A percentile compares a stretch with the other conserved stretches of the same genome.
phyloP scores from a whole-genome alignment of 768 basidiomycete genomes.

The Tephrocybe sp. region DNA sequence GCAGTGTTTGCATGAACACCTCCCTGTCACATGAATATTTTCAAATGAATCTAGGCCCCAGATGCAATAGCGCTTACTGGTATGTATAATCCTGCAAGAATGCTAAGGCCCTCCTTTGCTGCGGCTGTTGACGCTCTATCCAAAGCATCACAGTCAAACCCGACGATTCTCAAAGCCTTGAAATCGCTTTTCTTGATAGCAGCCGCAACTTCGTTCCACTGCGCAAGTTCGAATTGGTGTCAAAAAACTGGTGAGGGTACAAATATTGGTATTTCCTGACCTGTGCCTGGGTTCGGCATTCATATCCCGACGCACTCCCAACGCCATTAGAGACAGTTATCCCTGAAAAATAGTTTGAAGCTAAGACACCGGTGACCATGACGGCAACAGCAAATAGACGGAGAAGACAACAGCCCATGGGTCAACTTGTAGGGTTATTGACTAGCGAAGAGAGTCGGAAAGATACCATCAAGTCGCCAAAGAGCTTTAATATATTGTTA shows the following conservation, averaged over 20 bases:
- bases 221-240: not conserved
- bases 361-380: constrained; percentile 13
- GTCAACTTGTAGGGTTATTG: too few species aligned
- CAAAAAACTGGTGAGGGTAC: too few species aligned
- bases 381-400: not conserved
- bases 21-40: not conserved
- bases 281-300: constrained; percentile 34
- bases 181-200: constrained; percentile 30
- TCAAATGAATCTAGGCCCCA: not conserved
- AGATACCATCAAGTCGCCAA: too few species aligned
- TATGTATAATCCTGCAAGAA: constrained; percentile 35
- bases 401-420: not conserved
- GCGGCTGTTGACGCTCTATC: constrained; percentile 32
- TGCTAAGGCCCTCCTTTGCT: constrained; percentile 25
- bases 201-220: constrained; percentile 34
- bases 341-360: constrained; percentile 32
- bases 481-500: too few species aligned
- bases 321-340: constrained; percentile 31
- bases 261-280: constrained; percentile 13
- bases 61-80: constrained; percentile 20
- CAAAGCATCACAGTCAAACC: constrained; percentile 37
- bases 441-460: not conserved
- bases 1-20: not conserved
- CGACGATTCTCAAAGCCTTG: constrained; percentile 31
- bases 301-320: constrained; percentile 24